These are phyloP conservation scores for Cajanus cajan DNA, from an alignment of 306 rosid species.

Conservation along the genomic window DNA sequence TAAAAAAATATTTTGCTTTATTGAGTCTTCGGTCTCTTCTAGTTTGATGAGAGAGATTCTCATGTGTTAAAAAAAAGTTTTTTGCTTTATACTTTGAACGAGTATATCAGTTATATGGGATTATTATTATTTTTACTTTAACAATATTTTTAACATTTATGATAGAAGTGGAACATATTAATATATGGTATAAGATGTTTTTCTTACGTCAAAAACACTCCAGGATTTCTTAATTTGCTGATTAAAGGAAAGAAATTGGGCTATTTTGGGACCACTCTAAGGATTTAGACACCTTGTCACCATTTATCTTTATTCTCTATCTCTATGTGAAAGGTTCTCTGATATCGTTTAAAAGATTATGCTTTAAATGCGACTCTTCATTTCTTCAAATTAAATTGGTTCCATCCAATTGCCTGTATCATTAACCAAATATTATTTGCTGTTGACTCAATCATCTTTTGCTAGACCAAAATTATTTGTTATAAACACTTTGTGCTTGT, in stretches of 20 bases:
- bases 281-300: neutral
- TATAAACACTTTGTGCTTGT: neutral
- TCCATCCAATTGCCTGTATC: neutral
- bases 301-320: neutral
- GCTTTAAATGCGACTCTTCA: neutral
- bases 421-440: neutral
- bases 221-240: neutral
- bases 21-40: neutral
- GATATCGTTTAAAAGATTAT: neutral
- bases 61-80: neutral
- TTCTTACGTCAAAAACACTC: neutral
- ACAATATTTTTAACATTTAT: neutral
- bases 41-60: neutral
- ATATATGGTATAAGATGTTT: neutral
- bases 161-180: neutral
- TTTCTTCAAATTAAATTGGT: neutral
- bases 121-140: neutral
- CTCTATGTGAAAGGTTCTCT: neutral
- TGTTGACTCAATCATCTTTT: neutral
- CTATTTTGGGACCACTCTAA: neutral
- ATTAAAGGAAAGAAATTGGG: neutral
- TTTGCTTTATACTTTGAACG: neutral
- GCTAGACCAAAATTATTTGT: neutral
- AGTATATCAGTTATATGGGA: neutral
- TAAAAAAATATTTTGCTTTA: neutral